These are phyloP conservation scores for Torulaspora pretoriensis DNA, from an alignment of 1,139 yeast species.

Conservation along the genomic window DNA sequence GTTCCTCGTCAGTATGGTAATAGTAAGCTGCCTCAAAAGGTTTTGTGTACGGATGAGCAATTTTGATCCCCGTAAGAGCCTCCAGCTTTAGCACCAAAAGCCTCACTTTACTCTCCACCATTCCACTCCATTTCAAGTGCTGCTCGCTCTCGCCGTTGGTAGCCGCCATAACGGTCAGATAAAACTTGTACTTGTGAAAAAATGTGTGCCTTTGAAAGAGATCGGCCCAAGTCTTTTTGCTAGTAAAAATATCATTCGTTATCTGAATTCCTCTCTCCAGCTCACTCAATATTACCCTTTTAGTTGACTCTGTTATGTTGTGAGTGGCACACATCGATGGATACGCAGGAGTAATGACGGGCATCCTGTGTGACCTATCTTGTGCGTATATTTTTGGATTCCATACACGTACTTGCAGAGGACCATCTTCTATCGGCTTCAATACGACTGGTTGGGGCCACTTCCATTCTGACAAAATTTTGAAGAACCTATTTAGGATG, in stretches of 20 bases:
- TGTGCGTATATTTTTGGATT: slow-evolving; percentile 85
- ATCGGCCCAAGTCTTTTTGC: slow-evolving; percentile 68
- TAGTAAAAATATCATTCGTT: slow-evolving; percentile 62
- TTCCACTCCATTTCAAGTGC: slow-evolving; percentile 85
- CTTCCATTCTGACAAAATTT: slow-evolving; percentile 82
- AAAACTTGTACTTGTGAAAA: slow-evolving; percentile 78
- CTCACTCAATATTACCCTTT: slow-evolving; percentile 70
- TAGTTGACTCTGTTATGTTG: slow-evolving; percentile 84
- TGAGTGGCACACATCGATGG: slow-evolving; percentile 99
- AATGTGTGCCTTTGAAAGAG: slow-evolving; percentile 75
- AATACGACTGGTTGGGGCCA: slow-evolving; percentile 98
- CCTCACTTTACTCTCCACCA: slow-evolving; percentile 85
- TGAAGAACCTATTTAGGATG: slow-evolving; percentile 80
- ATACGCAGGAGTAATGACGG: slow-evolving; percentile 98
- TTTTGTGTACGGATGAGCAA: slow-evolving; percentile 90
- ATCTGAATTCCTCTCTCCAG: slow-evolving; percentile 68
- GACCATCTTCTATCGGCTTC: slow-evolving; percentile 94
- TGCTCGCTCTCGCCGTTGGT: slow-evolving; percentile 71
- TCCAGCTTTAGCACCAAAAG: slow-evolving; percentile 79
- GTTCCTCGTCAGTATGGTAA: slow-evolving; percentile 52
- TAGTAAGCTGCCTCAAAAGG: slow-evolving; percentile 58
- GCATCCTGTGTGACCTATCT: slow-evolving; percentile 91
- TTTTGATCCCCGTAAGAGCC: slow-evolving; percentile 60
- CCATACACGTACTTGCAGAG: slow-evolving; percentile 94
- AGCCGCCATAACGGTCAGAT: slow-evolving; percentile 75